These are phyloP conservation scores for Pythium dissimile DNA, from an alignment of 352 stramenopile species.

Conservation along the genomic window DNA sequence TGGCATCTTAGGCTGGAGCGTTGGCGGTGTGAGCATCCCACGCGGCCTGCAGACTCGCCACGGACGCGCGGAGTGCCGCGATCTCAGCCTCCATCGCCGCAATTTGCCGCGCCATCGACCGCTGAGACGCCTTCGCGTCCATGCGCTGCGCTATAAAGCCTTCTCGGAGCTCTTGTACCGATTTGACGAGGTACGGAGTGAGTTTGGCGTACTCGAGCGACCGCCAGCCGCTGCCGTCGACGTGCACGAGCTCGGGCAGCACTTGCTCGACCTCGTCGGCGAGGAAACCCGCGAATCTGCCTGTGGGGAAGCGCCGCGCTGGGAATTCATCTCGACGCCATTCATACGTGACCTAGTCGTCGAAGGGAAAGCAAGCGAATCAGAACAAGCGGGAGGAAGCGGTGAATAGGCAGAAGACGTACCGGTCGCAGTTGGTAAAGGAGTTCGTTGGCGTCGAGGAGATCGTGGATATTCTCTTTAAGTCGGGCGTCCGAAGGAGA, in stretches of 20 bases:
- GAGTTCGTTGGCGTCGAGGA: slow-evolving; percentile 20
- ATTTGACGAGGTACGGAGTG: slow-evolving; percentile 48
- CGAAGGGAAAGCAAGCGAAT: neutral
- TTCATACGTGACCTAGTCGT: slow-evolving; percentile 42
- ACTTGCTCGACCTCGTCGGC: slow-evolving; percentile 60
- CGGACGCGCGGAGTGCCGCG: neutral
- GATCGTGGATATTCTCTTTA: slow-evolving; percentile 28
- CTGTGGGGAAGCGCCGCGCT: slow-evolving; percentile 32
- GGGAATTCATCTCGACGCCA: slow-evolving; percentile 45
- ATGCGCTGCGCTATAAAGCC: slow-evolving; percentile 15
- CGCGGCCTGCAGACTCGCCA: neutral
- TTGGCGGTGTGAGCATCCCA: neutral
- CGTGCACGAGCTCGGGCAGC: slow-evolving; percentile 48
- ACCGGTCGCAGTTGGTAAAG: slow-evolving; percentile 41
- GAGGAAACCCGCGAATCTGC: slow-evolving; percentile 49
- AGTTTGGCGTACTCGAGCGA: slow-evolving; percentile 57
- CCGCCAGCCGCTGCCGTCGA: slow-evolving; percentile 46
- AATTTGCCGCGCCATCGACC: neutral
- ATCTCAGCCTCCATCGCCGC: slow-evolving; percentile 6
- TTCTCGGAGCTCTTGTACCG: slow-evolving; percentile 50
- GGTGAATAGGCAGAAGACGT: neutral
- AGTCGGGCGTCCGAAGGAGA: slow-evolving; percentile 36
- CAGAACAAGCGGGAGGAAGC: neutral
- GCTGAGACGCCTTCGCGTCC: neutral
- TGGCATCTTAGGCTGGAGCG: neutral